phyloP scores from a whole-genome alignment of 1,284 basidiomycete species.

The Trichosporon asahii region DNA sequence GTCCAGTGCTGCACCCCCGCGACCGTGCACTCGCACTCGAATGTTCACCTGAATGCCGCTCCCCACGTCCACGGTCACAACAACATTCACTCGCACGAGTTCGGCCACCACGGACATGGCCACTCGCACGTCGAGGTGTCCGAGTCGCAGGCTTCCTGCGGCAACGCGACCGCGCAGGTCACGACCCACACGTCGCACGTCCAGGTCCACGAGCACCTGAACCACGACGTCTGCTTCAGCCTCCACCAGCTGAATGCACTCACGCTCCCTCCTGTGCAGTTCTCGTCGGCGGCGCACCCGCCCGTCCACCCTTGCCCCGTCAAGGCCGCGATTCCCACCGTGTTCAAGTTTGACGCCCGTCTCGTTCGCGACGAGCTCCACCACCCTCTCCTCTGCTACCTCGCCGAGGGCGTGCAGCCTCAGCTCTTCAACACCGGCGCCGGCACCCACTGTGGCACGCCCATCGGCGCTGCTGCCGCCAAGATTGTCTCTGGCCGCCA shows the following conservation, averaged over 20 bases:
- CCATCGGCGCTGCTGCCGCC: slow-evolving; percentile 5
- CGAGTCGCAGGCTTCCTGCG: background rate
- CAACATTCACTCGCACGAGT: background rate
- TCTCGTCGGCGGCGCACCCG: slow-evolving; percentile 16
- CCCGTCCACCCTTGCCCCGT: slow-evolving; percentile 16
- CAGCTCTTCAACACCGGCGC: slow-evolving; percentile 13
- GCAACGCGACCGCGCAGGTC: background rate
- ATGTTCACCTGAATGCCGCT: background rate
- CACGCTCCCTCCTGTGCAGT: slow-evolving; percentile 13
- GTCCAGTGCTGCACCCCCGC: background rate
- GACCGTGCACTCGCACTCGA: background rate
- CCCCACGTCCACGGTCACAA: background rate
- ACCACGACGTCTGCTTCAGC: slow-evolving; percentile 22
- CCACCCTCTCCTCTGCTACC: slow-evolving; percentile 23
- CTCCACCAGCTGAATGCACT: slow-evolving; percentile 21
- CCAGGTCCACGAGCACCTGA: slow-evolving; percentile 4
- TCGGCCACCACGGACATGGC: background rate
- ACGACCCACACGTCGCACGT: background rate
- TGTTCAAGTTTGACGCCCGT: slow-evolving; percentile 17
- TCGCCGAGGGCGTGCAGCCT: slow-evolving; percentile 21
- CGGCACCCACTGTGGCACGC: slow-evolving; percentile 4
- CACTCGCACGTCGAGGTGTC: slow-evolving; percentile 4
- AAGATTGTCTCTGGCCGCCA: slow-evolving; percentile 17
- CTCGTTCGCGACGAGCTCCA: slow-evolving; percentile 24
- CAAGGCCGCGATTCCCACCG: slow-evolving; percentile 12